These are phyloP conservation scores for Trichaptum fuscoviolaceum DNA, from an alignment of 768 basidiomycete species.

Conservation along the genomic window DNA sequence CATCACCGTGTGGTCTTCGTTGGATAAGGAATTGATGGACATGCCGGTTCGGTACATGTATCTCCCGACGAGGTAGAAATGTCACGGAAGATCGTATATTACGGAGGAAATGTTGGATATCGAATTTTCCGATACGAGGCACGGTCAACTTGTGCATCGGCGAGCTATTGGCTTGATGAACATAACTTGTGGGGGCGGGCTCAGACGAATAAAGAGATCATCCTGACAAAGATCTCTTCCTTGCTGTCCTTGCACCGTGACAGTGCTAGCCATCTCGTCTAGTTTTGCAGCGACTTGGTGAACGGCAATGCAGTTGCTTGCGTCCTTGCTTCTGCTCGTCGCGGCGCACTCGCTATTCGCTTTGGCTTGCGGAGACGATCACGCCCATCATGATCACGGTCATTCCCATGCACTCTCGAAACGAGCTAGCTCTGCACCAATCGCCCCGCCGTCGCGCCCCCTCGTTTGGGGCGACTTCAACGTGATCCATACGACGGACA, in stretches of 20 bases:
- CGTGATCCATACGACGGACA: conserved; percentile 36
- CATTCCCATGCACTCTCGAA: background rate
- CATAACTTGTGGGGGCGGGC: background rate
- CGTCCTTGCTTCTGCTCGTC: background rate
- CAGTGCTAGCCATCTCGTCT: background rate
- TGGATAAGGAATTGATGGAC: too few relatives aligned
- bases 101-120: background rate
- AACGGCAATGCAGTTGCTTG: background rate
- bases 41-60: background rate
- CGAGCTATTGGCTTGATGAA: background rate
- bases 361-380: conserved; percentile 2
- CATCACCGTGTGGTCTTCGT: too few relatives aligned
- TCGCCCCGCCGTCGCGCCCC: conserved; percentile 21
- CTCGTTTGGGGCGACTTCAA: conserved; percentile 38
- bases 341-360: background rate
- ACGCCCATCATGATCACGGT: conserved; percentile 6
- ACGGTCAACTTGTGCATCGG: background rate
- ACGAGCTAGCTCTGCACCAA: conserved; percentile 3
- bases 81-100: background rate
- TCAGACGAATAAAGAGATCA: background rate
- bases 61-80: background rate
- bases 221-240: background rate
- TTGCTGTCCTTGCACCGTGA: background rate
- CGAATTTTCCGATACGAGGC: background rate
- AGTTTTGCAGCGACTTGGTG: background rate